These are phyloP conservation scores for Sarocladiaceae sp. DNA, from an alignment of 2,329 filamentous ascomycete genomes.

Conservation along the genomic window DNA sequence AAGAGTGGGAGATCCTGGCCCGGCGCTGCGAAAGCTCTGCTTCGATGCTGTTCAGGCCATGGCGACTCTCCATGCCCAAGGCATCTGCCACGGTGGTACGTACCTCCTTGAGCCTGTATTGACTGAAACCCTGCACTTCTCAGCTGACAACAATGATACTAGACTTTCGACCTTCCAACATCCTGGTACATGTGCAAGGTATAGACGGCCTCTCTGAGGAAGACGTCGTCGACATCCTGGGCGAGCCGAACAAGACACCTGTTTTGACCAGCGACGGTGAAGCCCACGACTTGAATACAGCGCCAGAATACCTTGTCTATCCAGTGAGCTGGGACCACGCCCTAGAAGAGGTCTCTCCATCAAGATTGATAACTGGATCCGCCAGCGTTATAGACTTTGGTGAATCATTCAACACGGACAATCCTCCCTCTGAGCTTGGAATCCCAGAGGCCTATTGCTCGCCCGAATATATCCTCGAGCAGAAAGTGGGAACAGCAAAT, in stretches of 20 bases:
- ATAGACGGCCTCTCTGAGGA: slow-evolving; percentile 18
- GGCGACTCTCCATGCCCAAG: slow-evolving; percentile 18
- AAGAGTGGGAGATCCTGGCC: slow-evolving; percentile 11
- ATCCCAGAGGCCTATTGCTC: slow-evolving; percentile 23
- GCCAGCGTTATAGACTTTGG: slow-evolving; percentile 20
- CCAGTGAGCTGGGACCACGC: slow-evolving; percentile 14
- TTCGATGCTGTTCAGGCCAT: slow-evolving; percentile 17
- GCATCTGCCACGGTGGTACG: slow-evolving; percentile 25
- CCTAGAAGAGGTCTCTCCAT: neutral
- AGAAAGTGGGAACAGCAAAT: slow-evolving; percentile 14
- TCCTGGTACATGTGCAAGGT: slow-evolving; percentile 16
- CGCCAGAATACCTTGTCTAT: slow-evolving; percentile 18
- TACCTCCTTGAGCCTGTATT: neutral
- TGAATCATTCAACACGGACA: slow-evolving; percentile 15
- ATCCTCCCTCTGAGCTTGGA: slow-evolving; percentile 16
- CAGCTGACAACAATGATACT: neutral
- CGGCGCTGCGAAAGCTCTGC: slow-evolving; percentile 15
- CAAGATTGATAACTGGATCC: slow-evolving; percentile 12
- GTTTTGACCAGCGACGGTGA: slow-evolving; percentile 12
- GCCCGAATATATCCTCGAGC: slow-evolving; percentile 21
- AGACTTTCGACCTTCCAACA: slow-evolving; percentile 23
- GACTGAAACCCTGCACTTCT: neutral
- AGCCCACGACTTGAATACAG: slow-evolving; percentile 12
- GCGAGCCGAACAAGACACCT: slow-evolving; percentile 9
- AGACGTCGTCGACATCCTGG: slow-evolving; percentile 14